Base-by-base conservation (phyloP, 2,329 filamentous ascomycete species). In the Fusarium albidum region DNA sequence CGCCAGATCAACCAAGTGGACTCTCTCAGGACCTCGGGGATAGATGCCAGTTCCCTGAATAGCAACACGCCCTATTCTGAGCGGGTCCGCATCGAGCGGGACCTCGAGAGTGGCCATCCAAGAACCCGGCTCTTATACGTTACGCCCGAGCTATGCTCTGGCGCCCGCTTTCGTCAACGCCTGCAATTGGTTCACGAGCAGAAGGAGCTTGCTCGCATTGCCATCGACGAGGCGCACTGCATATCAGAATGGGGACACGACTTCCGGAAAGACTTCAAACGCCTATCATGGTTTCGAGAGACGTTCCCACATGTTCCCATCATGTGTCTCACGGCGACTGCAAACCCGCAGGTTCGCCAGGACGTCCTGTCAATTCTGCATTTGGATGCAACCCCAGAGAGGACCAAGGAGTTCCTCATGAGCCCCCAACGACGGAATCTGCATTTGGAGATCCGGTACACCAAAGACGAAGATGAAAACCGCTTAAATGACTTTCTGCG, bases 181-280 rank as follows among this genome's bases (percentile, higher is more conserved):
- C 77, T 97, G 9, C 82, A 83, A 55, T 77, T 89, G 5, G 88
- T 97, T 12, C 79, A 97, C 69, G 78, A 85, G 52, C 92, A 97
- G 71, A 84, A 84, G 51, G 91, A 97, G 73, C 83, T 98, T n/a
- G 88, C 89, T 9, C 86, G 94, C 12, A 85, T 98, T 59, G 94
- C 90, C 40, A 87, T 98, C 51, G 94, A 98, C 68, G 94, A 98
- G 75, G 94, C 94, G 3, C 94, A 98, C 72, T 98, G 94, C 72
- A 96, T 98, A 64, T 96, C 91, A 18, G 93, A 97, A 86, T 97
- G 94, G 94, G 94, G 94, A 2, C 93, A 98, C 71, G 94, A 98
- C 72, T 98, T 98, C 70, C 89, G 94, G n/a, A 90, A 88, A 29
- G 90, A 92, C 51, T 98, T 96, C 74, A 92, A 95, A 69, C 84